These are phyloP conservation scores for Nicotiana tomentosiformis DNA, from an alignment of 257 asterid species.

Conservation along the genomic window DNA sequence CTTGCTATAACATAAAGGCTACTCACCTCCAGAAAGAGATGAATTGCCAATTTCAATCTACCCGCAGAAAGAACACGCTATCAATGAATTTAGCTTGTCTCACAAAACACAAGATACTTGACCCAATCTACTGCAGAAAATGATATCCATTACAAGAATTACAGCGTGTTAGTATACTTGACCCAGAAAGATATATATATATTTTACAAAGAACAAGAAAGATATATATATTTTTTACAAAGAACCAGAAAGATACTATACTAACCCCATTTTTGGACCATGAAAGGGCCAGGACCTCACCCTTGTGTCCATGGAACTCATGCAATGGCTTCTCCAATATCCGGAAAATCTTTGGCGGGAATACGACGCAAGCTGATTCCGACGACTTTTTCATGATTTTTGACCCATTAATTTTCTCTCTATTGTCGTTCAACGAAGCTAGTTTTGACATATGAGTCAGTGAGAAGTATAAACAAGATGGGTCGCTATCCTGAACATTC, in stretches of 20 bases:
- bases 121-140: slow-evolving; percentile 55
- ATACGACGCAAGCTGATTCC: slow-evolving; percentile 68
- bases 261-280: slow-evolving; percentile 94
- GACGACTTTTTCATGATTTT: slow-evolving; percentile 47
- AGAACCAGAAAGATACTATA: slow-evolving; percentile 3
- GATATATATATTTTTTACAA: background rate
- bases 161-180: background rate
- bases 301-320: slow-evolving; percentile 69
- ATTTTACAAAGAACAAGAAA: background rate
- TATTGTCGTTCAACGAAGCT: slow-evolving; percentile 38
- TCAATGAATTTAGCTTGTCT: background rate
- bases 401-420: slow-evolving; percentile 28
- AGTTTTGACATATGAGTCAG: slow-evolving; percentile 50
- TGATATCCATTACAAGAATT: background rate
- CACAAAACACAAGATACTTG: background rate
- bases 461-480: slow-evolving; percentile 63
- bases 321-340: slow-evolving; percentile 80
- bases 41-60: no score
- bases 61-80: background rate
- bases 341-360: slow-evolving; percentile 73
- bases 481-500: slow-evolving; percentile 41
- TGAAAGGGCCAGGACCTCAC: slow-evolving; percentile 76
- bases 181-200: no score
- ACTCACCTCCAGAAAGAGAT: background rate
- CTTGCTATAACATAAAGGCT: background rate